Base-by-base conservation (phyloP, 2,329 filamentous ascomycete genomes). In the Emergomyces orientalis region DNA sequence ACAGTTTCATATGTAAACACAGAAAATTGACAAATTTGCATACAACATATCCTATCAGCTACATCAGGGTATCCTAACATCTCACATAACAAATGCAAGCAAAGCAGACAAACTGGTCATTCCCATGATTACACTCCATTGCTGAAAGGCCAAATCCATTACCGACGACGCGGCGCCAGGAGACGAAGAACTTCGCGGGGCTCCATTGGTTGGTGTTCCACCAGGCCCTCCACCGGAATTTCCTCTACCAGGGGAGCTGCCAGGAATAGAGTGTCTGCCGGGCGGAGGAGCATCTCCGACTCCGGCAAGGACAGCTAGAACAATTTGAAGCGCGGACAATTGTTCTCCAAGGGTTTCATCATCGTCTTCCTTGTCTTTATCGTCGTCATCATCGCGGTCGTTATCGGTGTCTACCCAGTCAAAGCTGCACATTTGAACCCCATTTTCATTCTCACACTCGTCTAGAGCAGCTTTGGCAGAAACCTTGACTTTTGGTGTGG, bases 391-490 rank as follows among this genome's bases (percentile, higher is more conserved):
- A 61, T 22, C n/a, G 17, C 8, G 3, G n/a, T 54, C 11, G n/a
- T 41, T 22, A 22, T 51, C 43, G n/a, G 6, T 27, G 17, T 37
- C 34, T 22, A 32, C 25, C 60, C 60, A 62, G n/a, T 57, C 14
- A n/a, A 37, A 45, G 13, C 30, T 34, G 41, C 60, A 62, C n/a
- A 22, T 14, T 25, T 37, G 47, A 34, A 45, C n/a, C 9, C 51
- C 52, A 56, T 62, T n/a, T 22, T 56, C 51, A 11, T 39, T 22
- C 3, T 47, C 37, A 39, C 60, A 62, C 11, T 47, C 25, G n/a
- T 55, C 68, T 0, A 79, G 82, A 0, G 86, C 86, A 0, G 81
- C 83, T 19, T 70, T 64, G 0, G 83, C 86, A 37, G 77, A 80
- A n/a, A 75, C 72, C 39, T 74, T 71, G 52, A 88, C 73, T n/a